phyloP scores from a whole-genome alignment of 1,284 basidiomycete genomes.

The Fomitopsis palustris region DNA sequence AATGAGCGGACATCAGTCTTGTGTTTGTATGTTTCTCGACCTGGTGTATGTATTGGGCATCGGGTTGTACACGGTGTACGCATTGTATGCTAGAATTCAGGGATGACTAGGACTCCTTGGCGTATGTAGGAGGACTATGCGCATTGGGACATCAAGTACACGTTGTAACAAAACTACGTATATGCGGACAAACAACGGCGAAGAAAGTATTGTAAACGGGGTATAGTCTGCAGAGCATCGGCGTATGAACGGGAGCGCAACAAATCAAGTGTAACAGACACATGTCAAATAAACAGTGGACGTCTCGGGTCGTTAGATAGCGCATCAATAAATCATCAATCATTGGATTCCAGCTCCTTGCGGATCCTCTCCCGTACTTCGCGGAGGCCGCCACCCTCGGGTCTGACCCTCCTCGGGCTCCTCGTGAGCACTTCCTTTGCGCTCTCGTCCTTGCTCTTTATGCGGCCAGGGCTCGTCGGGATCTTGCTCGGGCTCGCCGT shows the following conservation, averaged over 20 bases:
- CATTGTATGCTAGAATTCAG: background rate
- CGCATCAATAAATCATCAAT: conserved; percentile 8
- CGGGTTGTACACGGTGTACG: background rate
- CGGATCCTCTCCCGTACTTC: conserved; percentile 78
- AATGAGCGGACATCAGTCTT: background rate
- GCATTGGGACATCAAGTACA: too few species aligned
- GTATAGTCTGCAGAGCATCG: background rate
- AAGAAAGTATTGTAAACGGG: background rate
- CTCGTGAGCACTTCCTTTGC: conserved; percentile 56
- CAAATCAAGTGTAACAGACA: background rate
- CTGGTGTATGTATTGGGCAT: background rate
- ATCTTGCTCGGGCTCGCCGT: conserved; percentile 15
- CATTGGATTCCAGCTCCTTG: conserved; percentile 55
- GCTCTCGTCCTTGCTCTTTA: conserved; percentile 43
- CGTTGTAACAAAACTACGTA: background rate
- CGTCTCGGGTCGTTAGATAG: background rate
- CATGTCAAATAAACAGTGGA: conserved; percentile 5
- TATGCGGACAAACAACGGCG: background rate
- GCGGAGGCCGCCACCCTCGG: conserved; percentile 65
- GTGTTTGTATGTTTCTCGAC: background rate
- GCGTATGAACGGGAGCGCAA: background rate
- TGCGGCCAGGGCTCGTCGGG: conserved; percentile 19
- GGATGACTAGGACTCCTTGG: background rate
- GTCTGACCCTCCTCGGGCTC: conserved; percentile 67
- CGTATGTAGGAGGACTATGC: too few species aligned